Evolutionary conservation across 176 grass and related monocot genomes (phyloP).

Genomic region (Echinochloa phyllopogon): DNA sequence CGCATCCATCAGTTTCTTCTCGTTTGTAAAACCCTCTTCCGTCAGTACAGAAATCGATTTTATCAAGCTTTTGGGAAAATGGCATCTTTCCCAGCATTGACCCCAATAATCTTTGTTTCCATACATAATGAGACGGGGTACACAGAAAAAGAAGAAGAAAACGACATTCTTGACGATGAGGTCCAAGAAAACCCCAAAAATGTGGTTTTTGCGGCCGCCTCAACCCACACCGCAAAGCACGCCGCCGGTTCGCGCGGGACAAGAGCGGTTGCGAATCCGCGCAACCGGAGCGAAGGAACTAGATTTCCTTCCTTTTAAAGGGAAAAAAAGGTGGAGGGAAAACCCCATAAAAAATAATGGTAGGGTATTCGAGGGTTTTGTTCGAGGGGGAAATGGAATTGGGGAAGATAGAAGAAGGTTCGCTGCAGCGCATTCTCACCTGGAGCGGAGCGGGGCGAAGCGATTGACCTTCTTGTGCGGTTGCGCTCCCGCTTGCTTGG

Average conservation of each 20-base stretch:
- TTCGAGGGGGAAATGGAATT: background rate
- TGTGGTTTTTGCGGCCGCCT: background rate
- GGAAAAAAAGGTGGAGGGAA: background rate
- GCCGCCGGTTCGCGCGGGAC: background rate
- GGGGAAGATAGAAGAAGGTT: background rate
- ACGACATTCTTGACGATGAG: background rate
- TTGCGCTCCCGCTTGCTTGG: background rate
- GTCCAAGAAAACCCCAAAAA: background rate
- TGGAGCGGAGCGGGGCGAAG: background rate
- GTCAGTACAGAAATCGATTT: background rate
- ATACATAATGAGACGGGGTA: background rate
- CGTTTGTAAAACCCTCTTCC: background rate
- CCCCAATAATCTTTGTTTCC: background rate
- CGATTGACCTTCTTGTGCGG: background rate
- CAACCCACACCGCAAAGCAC: background rate
- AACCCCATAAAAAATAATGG: background rate
- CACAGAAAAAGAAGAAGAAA: too few species aligned
- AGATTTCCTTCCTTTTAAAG: background rate
- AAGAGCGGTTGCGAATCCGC: background rate
- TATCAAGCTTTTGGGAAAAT: background rate
- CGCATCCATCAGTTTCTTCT: background rate
- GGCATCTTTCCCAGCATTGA: background rate
- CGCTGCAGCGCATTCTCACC: constrained; percentile 26
- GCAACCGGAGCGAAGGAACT: background rate
- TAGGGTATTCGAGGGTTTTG: constrained; percentile 36